These are phyloP conservation scores for Alternaria triticina DNA, from an alignment of 2,329 filamentous ascomycete species.

Conservation along the genomic window DNA sequence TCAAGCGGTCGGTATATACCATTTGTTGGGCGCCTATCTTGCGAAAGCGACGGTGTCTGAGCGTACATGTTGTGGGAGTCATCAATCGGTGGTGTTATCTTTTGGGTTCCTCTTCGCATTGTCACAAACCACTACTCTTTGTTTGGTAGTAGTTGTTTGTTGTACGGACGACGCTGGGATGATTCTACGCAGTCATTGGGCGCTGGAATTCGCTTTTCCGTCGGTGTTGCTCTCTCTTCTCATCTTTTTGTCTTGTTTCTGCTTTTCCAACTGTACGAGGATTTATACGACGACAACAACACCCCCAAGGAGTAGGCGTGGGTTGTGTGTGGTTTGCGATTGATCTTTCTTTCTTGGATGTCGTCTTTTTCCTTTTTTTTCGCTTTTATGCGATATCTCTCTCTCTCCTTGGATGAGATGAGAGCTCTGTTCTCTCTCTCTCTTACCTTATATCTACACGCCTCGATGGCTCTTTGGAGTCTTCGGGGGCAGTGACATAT, in stretches of 20 bases:
- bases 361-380: constrained; percentile 34
- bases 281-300: constrained; percentile 27
- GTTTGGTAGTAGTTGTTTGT: background rate
- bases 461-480: constrained; percentile 22
- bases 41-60: constrained; percentile 48
- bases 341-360: constrained; percentile 35
- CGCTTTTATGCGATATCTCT: background rate
- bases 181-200: constrained; percentile 46
- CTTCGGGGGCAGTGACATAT: constrained; percentile 43
- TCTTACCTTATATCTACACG: constrained; percentile 40
- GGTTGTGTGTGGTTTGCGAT: constrained; percentile 15
- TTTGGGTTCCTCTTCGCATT: constrained; percentile 42
- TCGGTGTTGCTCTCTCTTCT: constrained; percentile 12
- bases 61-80: constrained; percentile 31
- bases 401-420: constrained; percentile 19
- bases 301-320: constrained; percentile 21
- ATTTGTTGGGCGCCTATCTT: constrained; percentile 45
- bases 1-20: constrained; percentile 50
- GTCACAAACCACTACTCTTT: constrained; percentile 15
- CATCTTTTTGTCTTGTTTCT: constrained; percentile 12
- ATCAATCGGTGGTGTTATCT: constrained; percentile 9
- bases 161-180: constrained; percentile 46
- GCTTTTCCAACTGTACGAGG: constrained; percentile 42
- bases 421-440: constrained; percentile 34
- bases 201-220: constrained; percentile 32